Evolutionary conservation across 208 protist genomes (phyloP).

Genomic region (Wallacemonas sp.): DNA sequence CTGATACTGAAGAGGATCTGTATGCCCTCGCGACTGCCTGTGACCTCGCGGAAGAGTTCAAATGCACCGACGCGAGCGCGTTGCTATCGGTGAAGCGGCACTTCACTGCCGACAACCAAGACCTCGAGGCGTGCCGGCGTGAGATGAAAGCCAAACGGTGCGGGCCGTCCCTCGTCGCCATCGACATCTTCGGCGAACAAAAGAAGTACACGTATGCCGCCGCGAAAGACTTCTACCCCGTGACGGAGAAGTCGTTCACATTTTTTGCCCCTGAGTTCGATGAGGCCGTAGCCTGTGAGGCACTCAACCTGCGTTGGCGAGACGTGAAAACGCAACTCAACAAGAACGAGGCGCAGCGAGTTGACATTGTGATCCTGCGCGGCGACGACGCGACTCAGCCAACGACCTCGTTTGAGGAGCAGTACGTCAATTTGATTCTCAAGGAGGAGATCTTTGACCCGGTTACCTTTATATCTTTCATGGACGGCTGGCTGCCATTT

Average conservation of each 20-base stretch:
- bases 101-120: conserved; percentile 23
- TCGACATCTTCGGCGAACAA: conserved; percentile 51
- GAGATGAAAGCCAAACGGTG: conserved; percentile 36
- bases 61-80: conserved; percentile 30
- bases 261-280: conserved; percentile 21
- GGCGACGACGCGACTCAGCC: conserved; percentile 7
- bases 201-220: conserved; percentile 26
- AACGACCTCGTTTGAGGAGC: conserved; percentile 18
- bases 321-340: conserved; percentile 28
- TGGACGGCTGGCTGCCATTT: conserved; percentile 59
- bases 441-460: conserved; percentile 58
- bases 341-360: background rate
- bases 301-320: conserved; percentile 32
- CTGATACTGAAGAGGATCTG: too few species aligned
- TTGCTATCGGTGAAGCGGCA: conserved; percentile 26
- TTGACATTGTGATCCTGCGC: conserved; percentile 36
- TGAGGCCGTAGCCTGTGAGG: conserved; percentile 14
- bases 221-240: conserved; percentile 16
- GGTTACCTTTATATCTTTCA: conserved; percentile 52
- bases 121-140: conserved; percentile 11
- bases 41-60: conserved; percentile 12
- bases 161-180: conserved; percentile 38
- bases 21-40: background rate
- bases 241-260: conserved; percentile 19
- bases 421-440: conserved; percentile 48